These are phyloP conservation scores for Leptographium lundbergii DNA, from an alignment of 2,329 filamentous ascomycete genomes.

Conservation along the genomic window DNA sequence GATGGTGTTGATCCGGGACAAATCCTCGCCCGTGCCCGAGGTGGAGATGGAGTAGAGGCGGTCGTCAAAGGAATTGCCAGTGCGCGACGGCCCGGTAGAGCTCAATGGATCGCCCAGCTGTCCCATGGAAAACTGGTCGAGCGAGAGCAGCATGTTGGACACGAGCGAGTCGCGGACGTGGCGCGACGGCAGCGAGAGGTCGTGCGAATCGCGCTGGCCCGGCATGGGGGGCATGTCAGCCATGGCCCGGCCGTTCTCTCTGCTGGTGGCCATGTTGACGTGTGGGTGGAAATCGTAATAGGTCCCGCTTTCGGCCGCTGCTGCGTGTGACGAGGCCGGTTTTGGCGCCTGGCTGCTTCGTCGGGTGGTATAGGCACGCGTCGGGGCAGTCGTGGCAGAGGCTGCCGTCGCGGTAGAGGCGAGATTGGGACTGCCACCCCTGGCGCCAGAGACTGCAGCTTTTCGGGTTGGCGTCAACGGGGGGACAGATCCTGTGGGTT, in stretches of 20 bases:
- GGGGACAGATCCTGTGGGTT: constrained; percentile 13
- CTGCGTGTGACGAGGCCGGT: constrained; percentile 1
- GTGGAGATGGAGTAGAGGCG: constrained; percentile 17
- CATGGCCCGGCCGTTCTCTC: constrained; percentile 19
- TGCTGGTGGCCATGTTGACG: constrained; percentile 22
- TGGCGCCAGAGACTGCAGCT: constrained; percentile 9
- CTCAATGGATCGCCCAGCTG: constrained; percentile 22
- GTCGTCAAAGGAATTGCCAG: constrained; percentile 21
- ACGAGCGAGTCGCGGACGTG: constrained; percentile 82
- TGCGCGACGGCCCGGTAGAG: constrained; percentile 13
- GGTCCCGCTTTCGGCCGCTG: constrained; percentile 20
- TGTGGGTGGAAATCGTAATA: constrained; percentile 28
- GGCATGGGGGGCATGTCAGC: constrained; percentile 16
- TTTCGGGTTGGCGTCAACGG: constrained; percentile 18
- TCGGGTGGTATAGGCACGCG: not conserved
- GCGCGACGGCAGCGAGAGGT: constrained; percentile 66
- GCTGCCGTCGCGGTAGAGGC: not conserved
- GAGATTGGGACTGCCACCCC: constrained; percentile 3
- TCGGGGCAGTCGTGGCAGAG: not conserved
- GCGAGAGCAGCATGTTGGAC: constrained; percentile 86
- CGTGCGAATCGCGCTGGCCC: constrained; percentile 57
- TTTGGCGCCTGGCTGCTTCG: not conserved
- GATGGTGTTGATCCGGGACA: constrained; percentile 4
- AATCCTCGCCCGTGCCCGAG: constrained; percentile 13
- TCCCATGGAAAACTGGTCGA: constrained; percentile 65